Base-by-base conservation (phyloP, 108 stramenopile genomes). In the Discostella stelligeroides region DNA sequence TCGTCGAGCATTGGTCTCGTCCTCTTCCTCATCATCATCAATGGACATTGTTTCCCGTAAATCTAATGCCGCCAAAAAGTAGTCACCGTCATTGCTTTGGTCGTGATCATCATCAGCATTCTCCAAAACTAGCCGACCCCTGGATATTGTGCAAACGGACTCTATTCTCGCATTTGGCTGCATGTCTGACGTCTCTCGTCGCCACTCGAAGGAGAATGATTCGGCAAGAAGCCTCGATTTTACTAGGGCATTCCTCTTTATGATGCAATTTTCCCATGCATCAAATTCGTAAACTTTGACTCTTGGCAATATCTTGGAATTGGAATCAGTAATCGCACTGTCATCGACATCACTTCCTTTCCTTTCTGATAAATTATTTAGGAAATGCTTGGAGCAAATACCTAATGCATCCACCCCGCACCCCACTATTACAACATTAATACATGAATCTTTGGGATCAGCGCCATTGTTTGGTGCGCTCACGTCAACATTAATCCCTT, bases 371-470 rank as follows among this genome's bases (percentile, higher is more conserved):
- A 49, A 50, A n/a, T 60, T 6, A n/a, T 41, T 29, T n/a, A 60
- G 13, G n/a, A 76, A 39, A 45, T 82, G 73, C 37, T 75, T 63
- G 20, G 85, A 78, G 84, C 84, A 93, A 13, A 92, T 27, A 15
- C 89, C 89, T n/a, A 87, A 62, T 1, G 86, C 82, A 66, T 93
- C 92, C 60, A 88, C 68, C 14, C 92, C 92, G 65, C 88, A 85
- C 45, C 91, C 91, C 48, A 92, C n/a, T 25, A 86, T 21, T 14
- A 90, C 83, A 14, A 90, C 63, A 58, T 84, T 82, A 9, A 85
- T 41, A n/a, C 7, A n/a, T 50, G 34, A 39, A n/a, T 21, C 27
- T 25, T 23, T 2, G 7, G 29, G 28, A 15, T 46, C 14, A 6
- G 28, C 42, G 5, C 51, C 30, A 63, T 42, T 47, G 42, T 29